Base-by-base conservation (phyloP, 768 basidiomycete species). In the Leccinum variicolor region DNA sequence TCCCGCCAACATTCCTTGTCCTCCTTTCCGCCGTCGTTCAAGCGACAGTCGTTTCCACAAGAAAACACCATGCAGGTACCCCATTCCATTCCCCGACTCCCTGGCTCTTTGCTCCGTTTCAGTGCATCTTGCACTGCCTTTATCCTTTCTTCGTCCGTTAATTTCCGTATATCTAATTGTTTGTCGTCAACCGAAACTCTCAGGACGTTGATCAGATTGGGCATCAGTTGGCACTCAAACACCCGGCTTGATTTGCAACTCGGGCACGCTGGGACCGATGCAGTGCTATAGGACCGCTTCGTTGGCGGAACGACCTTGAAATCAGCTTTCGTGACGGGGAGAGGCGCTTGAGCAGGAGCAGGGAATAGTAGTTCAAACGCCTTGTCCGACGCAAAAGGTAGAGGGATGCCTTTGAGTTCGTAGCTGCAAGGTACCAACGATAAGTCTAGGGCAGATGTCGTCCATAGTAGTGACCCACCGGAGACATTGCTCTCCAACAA, bases 11-110 rank as follows among this genome's bases (percentile, higher is more conserved):
- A 72, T 15, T 75, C 73, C 56, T 63, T 67, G 39, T 71, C 74
- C 26, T 77, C 76, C 26, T 69, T 72, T 10, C 75, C 76, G 6
- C 72, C 75, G 23, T 74, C 77, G 46, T 73, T 75, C 53, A 75
- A 54, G 66, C 83, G 85, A 69, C 94, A 97, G 69, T 96, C 92
- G 48, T 79, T 80, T 65, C 81, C 81, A 66, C 96, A 98, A 1
- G 90, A 90, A 73, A 94, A 96, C 10, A 98, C 79, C 76, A 96
- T 77, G 56, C 89, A 86, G 1, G 90, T 95, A 0, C 96, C 96
- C 93, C 94, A 98, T 57, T 95, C 93, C 92, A 98, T 94, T 0
- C 87, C n/a, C n/a, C n/a, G n/a, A n/a, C n/a, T n/a, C n/a, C 76
- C 81, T 1, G 73, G 68, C 10, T 73, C 75, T 31, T 73, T 74